Evolutionary conservation across 208 protist species (phyloP).

Genomic region (Crithidia brevicula): DNA sequence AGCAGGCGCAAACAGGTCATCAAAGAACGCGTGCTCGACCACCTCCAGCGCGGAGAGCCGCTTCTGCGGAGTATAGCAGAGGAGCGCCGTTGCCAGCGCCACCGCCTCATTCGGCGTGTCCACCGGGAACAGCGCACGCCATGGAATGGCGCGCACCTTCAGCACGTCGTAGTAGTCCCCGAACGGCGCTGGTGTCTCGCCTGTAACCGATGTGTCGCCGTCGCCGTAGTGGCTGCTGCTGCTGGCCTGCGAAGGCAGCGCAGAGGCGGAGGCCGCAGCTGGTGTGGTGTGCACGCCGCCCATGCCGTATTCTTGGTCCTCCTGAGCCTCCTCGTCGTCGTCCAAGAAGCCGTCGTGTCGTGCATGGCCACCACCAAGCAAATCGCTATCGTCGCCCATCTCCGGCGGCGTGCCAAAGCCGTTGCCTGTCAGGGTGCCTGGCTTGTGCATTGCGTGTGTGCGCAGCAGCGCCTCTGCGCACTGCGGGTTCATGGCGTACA

Average conservation of each 20-base stretch:
- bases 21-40: conserved; percentile 98
- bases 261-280: not conserved
- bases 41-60: conserved; percentile 97
- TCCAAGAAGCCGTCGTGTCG: conserved; percentile 1
- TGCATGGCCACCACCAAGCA: not conserved
- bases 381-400: not conserved
- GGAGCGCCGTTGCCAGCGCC: conserved; percentile 95
- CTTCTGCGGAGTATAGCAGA: conserved; percentile 96
- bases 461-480: conserved; percentile 79
- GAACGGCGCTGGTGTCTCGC: conserved; percentile 13
- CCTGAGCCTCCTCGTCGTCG: conserved; percentile 19
- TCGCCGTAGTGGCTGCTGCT: not conserved
- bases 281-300: too few species aligned
- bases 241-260: not conserved
- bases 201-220: not conserved
- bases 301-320: not conserved
- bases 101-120: conserved; percentile 92
- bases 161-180: conserved; percentile 95
- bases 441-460: conserved; percentile 33
- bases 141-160: conserved; percentile 95
- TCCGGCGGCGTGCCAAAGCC: conserved; percentile 2
- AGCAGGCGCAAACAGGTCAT: conserved; percentile 80
- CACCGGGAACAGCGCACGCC: conserved; percentile 87
- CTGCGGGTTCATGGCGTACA: conserved; percentile 98
- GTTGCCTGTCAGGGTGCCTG: not conserved